Base-by-base conservation (phyloP, 352 stramenopile species). In the Globisporangium radiosum region DNA sequence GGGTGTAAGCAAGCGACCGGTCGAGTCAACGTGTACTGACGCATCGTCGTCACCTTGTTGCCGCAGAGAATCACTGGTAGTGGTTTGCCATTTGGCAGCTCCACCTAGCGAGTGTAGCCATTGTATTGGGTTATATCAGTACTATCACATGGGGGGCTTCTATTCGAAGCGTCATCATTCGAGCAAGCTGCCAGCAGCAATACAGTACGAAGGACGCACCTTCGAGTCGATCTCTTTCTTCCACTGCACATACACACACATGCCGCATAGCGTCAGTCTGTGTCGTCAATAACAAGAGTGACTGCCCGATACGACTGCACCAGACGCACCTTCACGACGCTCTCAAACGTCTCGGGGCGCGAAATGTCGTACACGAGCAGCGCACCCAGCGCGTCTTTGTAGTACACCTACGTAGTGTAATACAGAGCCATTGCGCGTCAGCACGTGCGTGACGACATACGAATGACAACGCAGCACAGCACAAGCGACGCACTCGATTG, bases 201-300 rank as follows among this genome's bases (percentile, higher is more conserved):
- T 25, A 25, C 25, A 25, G 2, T 25, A 25, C 25, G 25, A 25
- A 25, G 25, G 25, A 25, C 56, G 37, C 59, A 83, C 88, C 70
- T 97, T 97, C 5, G 91, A 90, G 60, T 97, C 90, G 52, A 98
- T 94, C 62, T 98, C 89, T 37, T 88, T 88, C 70, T 98, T 98
- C 92, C 92, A 98, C 81, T 95, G 59, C 4, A 38, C 47, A 54
- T 39, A 42, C 15, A 38, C 14, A 19, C 17, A 19, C 17, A 19
- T 19, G 17, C 0, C 36, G 17, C 47, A 33, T n/a, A 11, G 43
- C 3, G 13, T 47, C 2, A 33, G 52, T 47, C 25, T 25, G 25
- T 25, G 25, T 25, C 25, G 25, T 25, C 1, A 25, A 25, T 25
- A 2, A 1, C 25, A 25, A 25, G 25, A 25, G 25, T 2, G 25